Base-by-base conservation (phyloP, 2,329 filamentous ascomycete genomes). In the Emmonsiellopsis sp. region DNA sequence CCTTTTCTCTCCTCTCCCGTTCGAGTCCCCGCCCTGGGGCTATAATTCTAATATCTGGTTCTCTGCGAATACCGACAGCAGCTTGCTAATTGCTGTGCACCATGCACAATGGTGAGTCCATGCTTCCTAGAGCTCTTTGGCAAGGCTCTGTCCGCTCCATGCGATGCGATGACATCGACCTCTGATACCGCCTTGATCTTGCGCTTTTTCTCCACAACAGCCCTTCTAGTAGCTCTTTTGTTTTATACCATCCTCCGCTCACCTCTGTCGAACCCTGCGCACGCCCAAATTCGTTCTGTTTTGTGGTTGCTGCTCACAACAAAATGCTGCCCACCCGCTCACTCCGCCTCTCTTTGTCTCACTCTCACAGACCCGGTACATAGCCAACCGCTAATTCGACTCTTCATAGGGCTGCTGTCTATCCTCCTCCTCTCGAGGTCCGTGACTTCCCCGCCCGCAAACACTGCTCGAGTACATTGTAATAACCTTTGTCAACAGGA, bases 321-420 rank as follows among this genome's bases (percentile, higher is more conserved):
- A 16, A 7, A 10, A 38, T 35, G 15, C 9, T 47, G 13, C n/a
- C 20, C 20, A 26, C 20, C 20, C 20, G 5, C 20, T 5, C 20
- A 10, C 20, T 45, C 32, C 11, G 15, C 30, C 11, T 5, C n/a
- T 43, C n/a, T 34, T 34, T 48, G n/a, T 30, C 16, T 34, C 10
- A 48, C 45, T 26, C 13, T 30, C 45, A 15, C 10, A 26, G 16
- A 31, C 11, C 38, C 30, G 4, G n/a, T 16, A 13, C 40, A 32
- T 47, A 9, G 32, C 16, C 16, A n/a, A 38, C 26, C 43, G 13
- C 30, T 34, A 20, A 7, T 7, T n/a, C 41, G 13, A 35, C 42
- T 40, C 26, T 7, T 41, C 16, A 52, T 53, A 73, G 70, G 70
- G 70, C 60, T 73, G 70, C 61, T 72, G 70, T 59, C 61, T 67